phyloP scores from a whole-genome alignment of 176 grass and related monocot species.

The Oryza coarctata region DNA sequence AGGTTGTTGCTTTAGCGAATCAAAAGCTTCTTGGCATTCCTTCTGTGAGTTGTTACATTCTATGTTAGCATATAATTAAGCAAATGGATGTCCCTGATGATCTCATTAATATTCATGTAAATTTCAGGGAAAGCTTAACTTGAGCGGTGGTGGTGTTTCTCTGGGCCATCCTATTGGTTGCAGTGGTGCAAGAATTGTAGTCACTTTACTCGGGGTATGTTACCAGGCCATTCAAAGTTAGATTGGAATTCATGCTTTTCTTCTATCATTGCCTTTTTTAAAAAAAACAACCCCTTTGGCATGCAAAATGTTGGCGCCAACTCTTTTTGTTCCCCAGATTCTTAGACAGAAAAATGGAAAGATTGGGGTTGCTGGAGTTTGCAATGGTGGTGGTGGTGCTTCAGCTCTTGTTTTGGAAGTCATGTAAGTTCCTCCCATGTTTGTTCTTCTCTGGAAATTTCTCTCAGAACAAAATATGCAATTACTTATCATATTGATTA shows the following conservation, averaged over 20 bases:
- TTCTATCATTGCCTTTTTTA: not conserved
- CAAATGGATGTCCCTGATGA: not conserved
- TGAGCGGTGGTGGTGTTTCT: slow-evolving; percentile 90
- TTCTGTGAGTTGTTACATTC: slow-evolving; percentile 50
- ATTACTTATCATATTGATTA: not conserved
- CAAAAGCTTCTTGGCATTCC: slow-evolving; percentile 91
- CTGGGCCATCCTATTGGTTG: slow-evolving; percentile 93
- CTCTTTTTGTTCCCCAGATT: slow-evolving; percentile 39
- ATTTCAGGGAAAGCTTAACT: slow-evolving; percentile 76
- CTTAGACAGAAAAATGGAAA: slow-evolving; percentile 76
- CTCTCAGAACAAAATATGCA: not conserved
- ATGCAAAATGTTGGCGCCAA: not conserved
- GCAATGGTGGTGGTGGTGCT: slow-evolving; percentile 91
- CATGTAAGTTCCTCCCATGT: slow-evolving; percentile 49
- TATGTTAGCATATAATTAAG: not conserved
- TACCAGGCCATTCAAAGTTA: slow-evolving; percentile 12
- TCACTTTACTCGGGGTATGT: slow-evolving; percentile 91
- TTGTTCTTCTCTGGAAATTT: not conserved
- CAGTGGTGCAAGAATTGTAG: slow-evolving; percentile 85
- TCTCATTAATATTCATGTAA: slow-evolving; percentile 11
- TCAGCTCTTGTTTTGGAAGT: slow-evolving; percentile 81
- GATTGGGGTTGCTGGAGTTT: slow-evolving; percentile 85
- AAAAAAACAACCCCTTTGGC: not conserved
- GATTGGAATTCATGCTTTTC: not conserved
- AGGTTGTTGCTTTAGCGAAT: slow-evolving; percentile 92